A percentile compares a stretch with the other conserved stretches of the same genome.
These are phyloP conservation scores for Rugosomyces carneus DNA, from an alignment of 1,284 basidiomycete species.

Conservation along the genomic window DNA sequence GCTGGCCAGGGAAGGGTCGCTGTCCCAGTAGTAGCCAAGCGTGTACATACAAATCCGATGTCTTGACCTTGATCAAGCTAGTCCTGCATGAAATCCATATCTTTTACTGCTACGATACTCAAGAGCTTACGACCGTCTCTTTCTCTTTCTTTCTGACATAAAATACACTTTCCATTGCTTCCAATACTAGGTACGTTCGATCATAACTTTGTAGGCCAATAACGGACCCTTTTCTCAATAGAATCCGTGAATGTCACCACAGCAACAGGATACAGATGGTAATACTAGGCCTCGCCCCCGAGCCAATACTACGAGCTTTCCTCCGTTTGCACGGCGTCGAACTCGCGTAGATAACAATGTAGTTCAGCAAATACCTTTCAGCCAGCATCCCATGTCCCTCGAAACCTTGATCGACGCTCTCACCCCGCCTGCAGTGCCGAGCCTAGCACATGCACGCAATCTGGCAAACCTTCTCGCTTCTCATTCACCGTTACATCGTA, in stretches of 20 bases:
- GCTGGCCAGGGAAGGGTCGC: slow-evolving; percentile 20
- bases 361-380: slow-evolving; percentile 12
- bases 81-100: not conserved
- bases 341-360: slow-evolving; percentile 19
- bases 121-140: not conserved
- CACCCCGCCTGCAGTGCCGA: slow-evolving; percentile 52
- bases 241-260: slow-evolving; percentile 27
- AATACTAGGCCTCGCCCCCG: slow-evolving; percentile 25
- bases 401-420: slow-evolving; percentile 46
- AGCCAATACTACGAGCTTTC: slow-evolving; percentile 31
- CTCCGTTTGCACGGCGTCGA: slow-evolving; percentile 27
- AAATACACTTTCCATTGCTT: not conserved
- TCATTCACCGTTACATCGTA: slow-evolving; percentile 44
- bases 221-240: not conserved
- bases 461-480: slow-evolving; percentile 36
- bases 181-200: not conserved
- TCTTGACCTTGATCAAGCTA: not conserved
- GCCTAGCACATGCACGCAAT: slow-evolving; percentile 43
- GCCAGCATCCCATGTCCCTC: slow-evolving; percentile 29
- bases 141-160: not conserved
- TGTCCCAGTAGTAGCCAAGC: slow-evolving; percentile 5
- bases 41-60: slow-evolving; percentile 5
- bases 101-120: slow-evolving; percentile 3
- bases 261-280: slow-evolving; percentile 25
- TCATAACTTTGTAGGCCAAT: not conserved